These are phyloP conservation scores for Neofusicoccum cordaticola DNA, from an alignment of 2,329 filamentous ascomycete species.

Conservation along the genomic window DNA sequence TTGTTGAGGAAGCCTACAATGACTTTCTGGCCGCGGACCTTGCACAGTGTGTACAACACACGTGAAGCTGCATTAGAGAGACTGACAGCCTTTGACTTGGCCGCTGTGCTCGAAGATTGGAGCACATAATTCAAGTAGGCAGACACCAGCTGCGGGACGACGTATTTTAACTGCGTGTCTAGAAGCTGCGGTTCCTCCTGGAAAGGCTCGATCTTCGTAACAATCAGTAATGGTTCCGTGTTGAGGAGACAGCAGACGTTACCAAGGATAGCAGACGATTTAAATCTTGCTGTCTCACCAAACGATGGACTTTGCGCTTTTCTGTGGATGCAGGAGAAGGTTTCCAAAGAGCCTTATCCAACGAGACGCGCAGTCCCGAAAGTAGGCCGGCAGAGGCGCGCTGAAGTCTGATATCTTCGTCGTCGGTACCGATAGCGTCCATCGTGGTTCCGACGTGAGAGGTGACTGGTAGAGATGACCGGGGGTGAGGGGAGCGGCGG, in stretches of 20 bases:
- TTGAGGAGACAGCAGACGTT: not conserved
- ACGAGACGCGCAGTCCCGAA: constrained; percentile 29
- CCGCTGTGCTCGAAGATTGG: not conserved
- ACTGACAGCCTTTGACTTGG: constrained; percentile 21
- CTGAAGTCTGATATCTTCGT: constrained; percentile 46
- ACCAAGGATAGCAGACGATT: constrained; percentile 37
- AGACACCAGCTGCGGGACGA: constrained; percentile 71
- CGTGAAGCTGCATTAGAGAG: constrained; percentile 63
- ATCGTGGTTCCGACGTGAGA: constrained; percentile 21
- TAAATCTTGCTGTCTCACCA: constrained; percentile 40
- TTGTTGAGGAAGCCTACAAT: constrained; percentile 88
- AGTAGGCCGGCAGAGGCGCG: constrained; percentile 40
- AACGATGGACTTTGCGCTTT: constrained; percentile 32
- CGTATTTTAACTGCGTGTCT: constrained; percentile 73
- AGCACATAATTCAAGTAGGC: constrained; percentile 65
- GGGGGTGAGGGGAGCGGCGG: not conserved
- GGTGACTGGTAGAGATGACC: not conserved
- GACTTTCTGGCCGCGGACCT: constrained; percentile 90
- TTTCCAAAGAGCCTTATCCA: constrained; percentile 40
- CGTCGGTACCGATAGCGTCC: constrained; percentile 38
- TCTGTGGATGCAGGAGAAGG: constrained; percentile 20
- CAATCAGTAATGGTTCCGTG: not conserved
- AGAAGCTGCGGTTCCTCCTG: constrained; percentile 94
- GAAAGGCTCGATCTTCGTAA: constrained; percentile 69
- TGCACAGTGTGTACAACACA: constrained; percentile 87